Percentiles rank a stretch among this genome's conserved stretches.
These are phyloP conservation scores for Penicillium sp. DNA, from an alignment of 2,329 filamentous ascomycete species.

Conservation along the genomic window DNA sequence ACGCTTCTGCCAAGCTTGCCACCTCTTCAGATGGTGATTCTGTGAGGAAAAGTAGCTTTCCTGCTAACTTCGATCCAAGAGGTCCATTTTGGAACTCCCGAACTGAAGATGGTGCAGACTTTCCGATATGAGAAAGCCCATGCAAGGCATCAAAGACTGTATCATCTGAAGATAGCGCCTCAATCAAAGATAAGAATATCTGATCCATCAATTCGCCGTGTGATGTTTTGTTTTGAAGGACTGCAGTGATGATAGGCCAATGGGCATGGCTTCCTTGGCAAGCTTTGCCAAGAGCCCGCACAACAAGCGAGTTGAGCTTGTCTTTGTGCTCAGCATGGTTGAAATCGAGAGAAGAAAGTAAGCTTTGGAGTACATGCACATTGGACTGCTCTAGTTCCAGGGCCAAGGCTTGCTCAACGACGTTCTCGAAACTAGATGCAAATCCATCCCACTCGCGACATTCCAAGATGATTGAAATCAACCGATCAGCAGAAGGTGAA, in stretches of 20 bases:
- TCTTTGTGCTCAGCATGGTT: conserved; percentile 37
- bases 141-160: conserved; percentile 39
- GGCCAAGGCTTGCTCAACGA: conserved; percentile 37
- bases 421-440: conserved; percentile 40
- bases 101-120: conserved; percentile 43
- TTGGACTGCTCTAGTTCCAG: conserved; percentile 35
- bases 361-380: conserved; percentile 38
- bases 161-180: conserved; percentile 43
- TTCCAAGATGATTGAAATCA: conserved; percentile 65
- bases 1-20: conserved; percentile 42
- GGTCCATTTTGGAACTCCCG: conserved; percentile 45
- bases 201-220: conserved; percentile 34
- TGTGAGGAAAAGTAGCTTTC: conserved; percentile 53
- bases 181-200: conserved; percentile 42
- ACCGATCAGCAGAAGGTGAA: conserved; percentile 66
- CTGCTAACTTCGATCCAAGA: conserved; percentile 53
- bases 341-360: conserved; percentile 41
- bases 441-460: conserved; percentile 49
- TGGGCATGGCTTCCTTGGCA: conserved; percentile 36
- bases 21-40: conserved; percentile 56
- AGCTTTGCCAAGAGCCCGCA: conserved; percentile 38
- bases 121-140: conserved; percentile 48
- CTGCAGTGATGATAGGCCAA: conserved; percentile 42
- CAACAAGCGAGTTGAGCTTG: conserved; percentile 38
- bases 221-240: conserved; percentile 40